Base-by-base conservation (phyloP, 1,284 basidiomycete genomes). In the Vanrija pseudolonga region DNA sequence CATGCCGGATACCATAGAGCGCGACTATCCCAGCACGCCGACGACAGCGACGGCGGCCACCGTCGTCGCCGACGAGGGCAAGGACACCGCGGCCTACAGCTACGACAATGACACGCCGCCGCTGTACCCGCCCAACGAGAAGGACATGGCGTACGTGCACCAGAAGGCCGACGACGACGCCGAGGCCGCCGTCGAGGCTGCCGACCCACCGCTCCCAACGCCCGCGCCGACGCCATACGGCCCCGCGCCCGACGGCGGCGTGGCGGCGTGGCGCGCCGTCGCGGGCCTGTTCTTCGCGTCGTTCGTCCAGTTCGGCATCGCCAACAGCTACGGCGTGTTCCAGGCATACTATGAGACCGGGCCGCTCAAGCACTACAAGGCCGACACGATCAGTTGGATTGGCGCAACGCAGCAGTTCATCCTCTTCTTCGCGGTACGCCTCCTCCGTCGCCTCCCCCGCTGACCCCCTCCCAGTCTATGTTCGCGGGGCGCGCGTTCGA, bases 361-460 rank as follows among this genome's bases (percentile, higher is more conserved):
- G 9, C 50, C 54, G 3, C 66, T 69, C 23, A 42, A 55, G 0
- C 32, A 48, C 4, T 44, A 65, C 39, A 42, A 53, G 11, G 37
- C 66, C 1, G 65, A 66, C 28, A 53, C 54, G 15, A 69, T 73
- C 37, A 81, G 85, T 17, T 88, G 86, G 87, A 85, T 88, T 48
- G 86, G 86, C 0, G 85, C 84, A 0, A 73, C 86, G 41, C 85
- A 87, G 69, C 81, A 59, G 77, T 82, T 76, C 61, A 79, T 63
- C 74, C 81, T 63, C 70, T 79, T 66, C 69, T 47, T 55, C 0
- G 80, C 58, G 11, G 47, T 26, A 4, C 2, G 9, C n/a, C n/a
- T n/a, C n/a, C n/a, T n/a, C n/a, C n/a, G 32, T 12, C 6, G 32
- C 12, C 12, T 12, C 11, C 32, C 2, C 11, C 2, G 32, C 32